phyloP scores from a whole-genome alignment of 1,284 basidiomycete species.

The Naganishia albida region DNA sequence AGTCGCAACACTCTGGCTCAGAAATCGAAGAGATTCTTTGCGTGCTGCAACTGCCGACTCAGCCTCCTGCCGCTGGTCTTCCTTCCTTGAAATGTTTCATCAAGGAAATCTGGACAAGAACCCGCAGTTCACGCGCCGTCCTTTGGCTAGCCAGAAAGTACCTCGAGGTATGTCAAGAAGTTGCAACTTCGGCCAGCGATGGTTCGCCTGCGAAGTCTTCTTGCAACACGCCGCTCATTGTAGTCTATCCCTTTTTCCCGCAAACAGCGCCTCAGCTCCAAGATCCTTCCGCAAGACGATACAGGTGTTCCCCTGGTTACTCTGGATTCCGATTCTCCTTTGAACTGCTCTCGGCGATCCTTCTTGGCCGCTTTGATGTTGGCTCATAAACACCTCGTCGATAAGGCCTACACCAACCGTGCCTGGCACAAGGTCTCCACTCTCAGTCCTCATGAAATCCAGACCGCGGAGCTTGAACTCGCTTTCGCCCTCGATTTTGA shows the following conservation, averaged over 20 bases:
- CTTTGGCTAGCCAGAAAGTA: conserved; percentile 37
- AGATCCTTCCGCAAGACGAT: conserved; percentile 20
- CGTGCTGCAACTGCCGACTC: conserved; percentile 6
- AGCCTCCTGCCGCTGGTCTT: conserved; percentile 27
- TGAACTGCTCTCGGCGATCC: conserved; percentile 80
- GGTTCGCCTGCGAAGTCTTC: background rate
- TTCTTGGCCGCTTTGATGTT: conserved; percentile 85
- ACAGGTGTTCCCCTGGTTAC: conserved; percentile 17
- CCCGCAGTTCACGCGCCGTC: conserved; percentile 36
- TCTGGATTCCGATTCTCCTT: conserved; percentile 54
- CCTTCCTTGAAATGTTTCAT: conserved; percentile 38
- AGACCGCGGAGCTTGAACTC: conserved; percentile 54
- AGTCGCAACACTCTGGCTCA: conserved; percentile 22
- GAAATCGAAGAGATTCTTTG: conserved; percentile 28
- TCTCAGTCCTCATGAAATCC: conserved; percentile 52
- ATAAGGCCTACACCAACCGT: conserved; percentile 86
- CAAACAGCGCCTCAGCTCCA: conserved; percentile 16
- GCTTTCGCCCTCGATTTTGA: conserved; percentile 53
- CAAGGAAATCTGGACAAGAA: conserved; percentile 38
- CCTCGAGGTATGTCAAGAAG: conserved; percentile 34
- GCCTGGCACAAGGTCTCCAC: conserved; percentile 77
- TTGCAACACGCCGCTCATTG: background rate
- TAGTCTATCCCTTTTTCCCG: conserved; percentile 9
- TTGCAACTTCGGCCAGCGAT: background rate
- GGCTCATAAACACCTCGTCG: conserved; percentile 88